Evolutionary conservation across 495 filamentous ascomycete species (phyloP).

Genomic region (Hypoxylon cercidicola): DNA sequence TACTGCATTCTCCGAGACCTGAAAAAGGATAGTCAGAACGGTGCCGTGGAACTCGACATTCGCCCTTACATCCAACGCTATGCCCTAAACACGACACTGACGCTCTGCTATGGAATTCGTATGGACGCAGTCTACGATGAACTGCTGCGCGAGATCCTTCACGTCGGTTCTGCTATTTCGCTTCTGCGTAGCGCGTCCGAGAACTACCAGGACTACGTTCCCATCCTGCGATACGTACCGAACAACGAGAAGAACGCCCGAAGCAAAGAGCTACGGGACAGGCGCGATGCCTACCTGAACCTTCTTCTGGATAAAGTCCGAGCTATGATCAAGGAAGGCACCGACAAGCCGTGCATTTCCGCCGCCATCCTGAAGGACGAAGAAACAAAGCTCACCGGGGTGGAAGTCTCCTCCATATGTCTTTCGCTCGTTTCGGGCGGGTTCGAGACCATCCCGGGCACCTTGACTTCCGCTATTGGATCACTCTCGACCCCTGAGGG

Average conservation of each 20-base stretch:
- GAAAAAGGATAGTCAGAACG: constrained; percentile 52
- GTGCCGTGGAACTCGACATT: constrained; percentile 51
- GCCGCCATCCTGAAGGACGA: constrained; percentile 62
- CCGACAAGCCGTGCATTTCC: constrained; percentile 64
- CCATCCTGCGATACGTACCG: constrained; percentile 57
- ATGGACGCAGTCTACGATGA: constrained; percentile 63
- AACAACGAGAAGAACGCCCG: constrained; percentile 61
- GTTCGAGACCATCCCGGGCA: constrained; percentile 64
- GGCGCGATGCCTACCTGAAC: constrained; percentile 60
- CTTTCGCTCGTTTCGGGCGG: constrained; percentile 63
- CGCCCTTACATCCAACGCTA: constrained; percentile 60
- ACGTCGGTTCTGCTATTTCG: constrained; percentile 61
- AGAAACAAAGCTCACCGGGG: constrained; percentile 59
- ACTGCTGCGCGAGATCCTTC: constrained; percentile 60
- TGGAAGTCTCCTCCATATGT: constrained; percentile 63
- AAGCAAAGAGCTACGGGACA: constrained; percentile 55
- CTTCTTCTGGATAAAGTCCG: constrained; percentile 59
- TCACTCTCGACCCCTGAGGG: constrained; percentile 60
- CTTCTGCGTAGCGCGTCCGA: constrained; percentile 60
- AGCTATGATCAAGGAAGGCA: constrained; percentile 60
- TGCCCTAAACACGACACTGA: constrained; percentile 63
- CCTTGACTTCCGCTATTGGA: constrained; percentile 59
- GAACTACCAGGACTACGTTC: constrained; percentile 65
- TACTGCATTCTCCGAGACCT: constrained; percentile 61
- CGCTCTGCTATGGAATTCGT: constrained; percentile 65